Evolutionary conservation across 192 early-diverging fungal species (phyloP).

Genomic region (Jimgerdemannia flammicorona): DNA sequence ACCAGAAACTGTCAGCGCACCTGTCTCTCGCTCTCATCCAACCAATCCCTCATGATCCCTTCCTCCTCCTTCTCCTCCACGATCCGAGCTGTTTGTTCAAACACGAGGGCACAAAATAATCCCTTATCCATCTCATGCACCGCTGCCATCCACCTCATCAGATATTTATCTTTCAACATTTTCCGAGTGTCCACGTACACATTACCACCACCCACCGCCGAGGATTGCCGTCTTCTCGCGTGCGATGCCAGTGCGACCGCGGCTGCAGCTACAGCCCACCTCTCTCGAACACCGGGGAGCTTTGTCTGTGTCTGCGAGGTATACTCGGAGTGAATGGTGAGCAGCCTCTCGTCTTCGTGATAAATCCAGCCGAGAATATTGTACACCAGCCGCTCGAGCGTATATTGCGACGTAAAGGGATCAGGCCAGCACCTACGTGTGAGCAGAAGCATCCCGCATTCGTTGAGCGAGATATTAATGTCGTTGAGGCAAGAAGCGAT

Average conservation of each 20-base stretch:
- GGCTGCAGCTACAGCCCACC: slow-evolving; percentile 14
- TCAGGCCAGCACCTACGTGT: slow-evolving; percentile 54
- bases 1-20: not conserved
- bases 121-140: slow-evolving; percentile 38
- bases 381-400: slow-evolving; percentile 39
- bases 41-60: not conserved
- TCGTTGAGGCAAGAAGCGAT: slow-evolving; percentile 46
- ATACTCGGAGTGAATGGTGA: slow-evolving; percentile 42
- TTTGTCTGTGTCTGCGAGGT: slow-evolving; percentile 24
- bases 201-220: slow-evolving; percentile 20
- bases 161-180: slow-evolving; percentile 44
- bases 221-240: not conserved
- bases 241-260: slow-evolving; percentile 3
- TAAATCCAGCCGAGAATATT: slow-evolving; percentile 46
- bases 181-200: slow-evolving; percentile 44
- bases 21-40: not conserved
- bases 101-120: slow-evolving; percentile 32
- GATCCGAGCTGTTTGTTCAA: slow-evolving; percentile 33
- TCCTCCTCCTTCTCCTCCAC: slow-evolving; percentile 36
- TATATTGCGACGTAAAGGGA: slow-evolving; percentile 52
- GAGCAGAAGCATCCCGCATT: slow-evolving; percentile 48
- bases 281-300: slow-evolving; percentile 31
- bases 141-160: slow-evolving; percentile 40
- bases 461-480: slow-evolving; percentile 48
- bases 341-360: slow-evolving; percentile 48